Percentiles rank a stretch among this genome's conserved stretches.
Conservation (phyloP, 148 eudicot species). For the Persicaria maculosa region DNA sequence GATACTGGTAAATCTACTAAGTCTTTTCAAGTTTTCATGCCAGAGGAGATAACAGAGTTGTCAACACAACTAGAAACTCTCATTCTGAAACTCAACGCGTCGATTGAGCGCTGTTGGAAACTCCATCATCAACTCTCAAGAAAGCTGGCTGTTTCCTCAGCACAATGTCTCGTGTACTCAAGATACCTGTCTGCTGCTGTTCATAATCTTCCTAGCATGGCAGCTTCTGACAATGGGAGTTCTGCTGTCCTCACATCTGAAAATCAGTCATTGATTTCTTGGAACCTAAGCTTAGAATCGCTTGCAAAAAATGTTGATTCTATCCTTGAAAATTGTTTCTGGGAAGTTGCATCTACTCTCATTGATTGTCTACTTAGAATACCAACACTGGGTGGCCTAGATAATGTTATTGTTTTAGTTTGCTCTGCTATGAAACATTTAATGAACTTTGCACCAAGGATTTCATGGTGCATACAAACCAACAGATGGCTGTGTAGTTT, state of each 20-base stretch:
- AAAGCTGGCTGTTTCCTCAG: conserved; percentile 35
- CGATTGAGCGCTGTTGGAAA: conserved; percentile 59
- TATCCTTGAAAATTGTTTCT: conserved; percentile 47
- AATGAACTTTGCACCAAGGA: conserved; percentile 53
- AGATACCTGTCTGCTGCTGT: conserved; percentile 44
- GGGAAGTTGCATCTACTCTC: conserved; percentile 66
- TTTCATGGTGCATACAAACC: conserved; percentile 65
- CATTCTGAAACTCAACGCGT: conserved; percentile 39
- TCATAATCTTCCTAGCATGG: conserved; percentile 20
- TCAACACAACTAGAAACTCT: conserved; percentile 37
- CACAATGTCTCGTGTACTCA: conserved; percentile 57
- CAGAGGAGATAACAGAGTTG: conserved; percentile 31
- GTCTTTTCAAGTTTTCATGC: conserved; percentile 25
- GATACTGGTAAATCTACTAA: conserved; percentile 19
- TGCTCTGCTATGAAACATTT: conserved; percentile 47
- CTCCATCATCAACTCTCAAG: conserved; percentile 57
- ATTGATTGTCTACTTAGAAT: conserved; percentile 53
- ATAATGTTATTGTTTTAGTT: conserved; percentile 34
- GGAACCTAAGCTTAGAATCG: conserved; percentile 52
- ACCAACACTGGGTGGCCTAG: conserved; percentile 44
- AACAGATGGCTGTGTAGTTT: conserved; percentile 55
- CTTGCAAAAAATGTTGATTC: conserved; percentile 35
- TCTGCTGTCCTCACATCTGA: conserved; percentile 17
- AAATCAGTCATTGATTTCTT: conserved; percentile 31
- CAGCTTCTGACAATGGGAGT: conserved; percentile 22